Conservation (phyloP, 768 basidiomycete species). For the Agrocybe chaxingu region DNA sequence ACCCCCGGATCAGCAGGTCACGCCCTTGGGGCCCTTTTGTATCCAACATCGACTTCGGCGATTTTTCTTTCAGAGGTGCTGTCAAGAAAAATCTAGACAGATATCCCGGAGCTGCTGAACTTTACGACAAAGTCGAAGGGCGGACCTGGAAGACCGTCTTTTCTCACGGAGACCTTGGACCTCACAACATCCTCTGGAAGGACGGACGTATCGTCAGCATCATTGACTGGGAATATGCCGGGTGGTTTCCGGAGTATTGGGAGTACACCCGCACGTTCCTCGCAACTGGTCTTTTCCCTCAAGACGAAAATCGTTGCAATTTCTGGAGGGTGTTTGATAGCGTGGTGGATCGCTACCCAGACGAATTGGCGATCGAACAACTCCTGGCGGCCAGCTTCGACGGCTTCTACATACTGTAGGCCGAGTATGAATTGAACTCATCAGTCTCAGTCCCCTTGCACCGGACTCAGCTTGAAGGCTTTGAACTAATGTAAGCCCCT, state of each 20-base stretch:
- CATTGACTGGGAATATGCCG: constrained; percentile 27
- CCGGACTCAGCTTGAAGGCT: too few species aligned
- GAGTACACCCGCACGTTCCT: constrained; percentile 13
- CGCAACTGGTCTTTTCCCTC: not conserved
- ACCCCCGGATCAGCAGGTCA: not conserved
- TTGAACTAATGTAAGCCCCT: too few species aligned
- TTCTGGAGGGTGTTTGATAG: constrained; percentile 6
- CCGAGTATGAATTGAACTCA: too few species aligned
- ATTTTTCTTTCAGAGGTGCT: not conserved
- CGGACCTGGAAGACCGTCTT: constrained; percentile 12
- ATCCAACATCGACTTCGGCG: constrained; percentile 1
- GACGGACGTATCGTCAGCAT: constrained; percentile 19
- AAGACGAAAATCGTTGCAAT: not conserved
- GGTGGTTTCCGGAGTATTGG: constrained; percentile 17
- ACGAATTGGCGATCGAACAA: constrained; percentile 9
- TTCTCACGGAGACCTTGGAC: constrained; percentile 21
- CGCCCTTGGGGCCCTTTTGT: constrained; percentile 3
- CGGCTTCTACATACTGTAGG: too few species aligned
- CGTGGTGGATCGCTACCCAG: constrained; percentile 6
- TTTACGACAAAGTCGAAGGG: not conserved
- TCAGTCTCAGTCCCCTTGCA: too few species aligned
- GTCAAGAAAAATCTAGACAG: not conserved
- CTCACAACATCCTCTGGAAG: constrained; percentile 22
- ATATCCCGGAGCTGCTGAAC: not conserved
- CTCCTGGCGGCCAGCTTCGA: too few species aligned